Evolutionary conservation across 2,329 filamentous ascomycete species (phyloP), one percentile per base, ranked within the genome.

Genomic region (Setomelanomma holmii): DNA sequence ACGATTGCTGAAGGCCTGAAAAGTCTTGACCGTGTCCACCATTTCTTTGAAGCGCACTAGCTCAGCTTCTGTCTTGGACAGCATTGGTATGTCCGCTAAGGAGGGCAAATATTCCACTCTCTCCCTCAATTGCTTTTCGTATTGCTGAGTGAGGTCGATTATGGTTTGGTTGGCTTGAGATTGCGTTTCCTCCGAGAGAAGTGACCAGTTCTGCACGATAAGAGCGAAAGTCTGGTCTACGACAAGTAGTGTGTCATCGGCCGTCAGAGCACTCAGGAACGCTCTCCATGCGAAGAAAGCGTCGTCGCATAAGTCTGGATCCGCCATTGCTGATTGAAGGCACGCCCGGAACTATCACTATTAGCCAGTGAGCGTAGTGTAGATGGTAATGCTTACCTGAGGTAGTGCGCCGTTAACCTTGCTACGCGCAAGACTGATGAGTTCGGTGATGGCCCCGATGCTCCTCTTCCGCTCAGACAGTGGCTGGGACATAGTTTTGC

Each of bases 191-290:
- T 82, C 77, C 19, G 87, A 85, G 49, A 98, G 87, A 2, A 65
- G 74, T 4, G 71, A 60, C 95, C 95, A 99, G 66, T 95, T 88
- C 61, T 89, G 87, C 20, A 89, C 87, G 42, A 98, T 86, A 35
- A 96, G 85, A 46, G 93, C 92, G 61, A 98, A 91, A 0, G 93
- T 96, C 51, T 93, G 92, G 69, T 96, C 92, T 7, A 98, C 79
- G 33, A 97, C 82, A 21, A 86, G 82, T 59, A 89, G 87, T 5
- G 96, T 82, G 66, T 97, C 93, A 20, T 92, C 88, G 50, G 88
- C 86, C 41, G 71, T 66, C 1, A 98, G 81, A 45, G 87, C 84
- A 22, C 78, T 83, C 16, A 98, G 82, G 76, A 99, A 87, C 7
- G 87, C 83, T 21, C 86, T 83, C 95, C 95, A 99, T 42, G 92